phyloP scores from a whole-genome alignment of 208 protist species.

The Wallacemonas rigidus region DNA sequence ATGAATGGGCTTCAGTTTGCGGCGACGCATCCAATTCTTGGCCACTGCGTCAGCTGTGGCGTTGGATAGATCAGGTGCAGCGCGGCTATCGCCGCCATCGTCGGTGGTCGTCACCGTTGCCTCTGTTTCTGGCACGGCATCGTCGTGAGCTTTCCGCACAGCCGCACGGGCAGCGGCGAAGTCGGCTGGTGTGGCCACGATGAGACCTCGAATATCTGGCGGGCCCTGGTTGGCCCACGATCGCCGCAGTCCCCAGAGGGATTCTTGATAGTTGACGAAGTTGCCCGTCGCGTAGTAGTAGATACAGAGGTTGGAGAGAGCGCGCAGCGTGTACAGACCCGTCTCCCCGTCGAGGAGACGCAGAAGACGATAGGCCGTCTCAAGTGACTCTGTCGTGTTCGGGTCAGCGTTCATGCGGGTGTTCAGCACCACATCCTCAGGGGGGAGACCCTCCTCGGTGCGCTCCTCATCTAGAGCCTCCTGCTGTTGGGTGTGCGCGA shows the following conservation, averaged over 20 bases:
- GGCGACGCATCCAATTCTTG: neutral
- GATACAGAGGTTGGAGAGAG: constrained; percentile 31
- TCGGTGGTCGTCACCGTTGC: neutral
- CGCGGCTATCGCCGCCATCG: neutral
- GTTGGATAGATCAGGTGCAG: neutral
- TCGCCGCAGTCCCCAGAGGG: constrained; percentile 27
- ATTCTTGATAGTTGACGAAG: constrained; percentile 31
- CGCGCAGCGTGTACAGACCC: constrained; percentile 28
- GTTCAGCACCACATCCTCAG: constrained; percentile 5
- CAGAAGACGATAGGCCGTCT: constrained; percentile 26
- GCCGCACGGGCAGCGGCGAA: constrained; percentile 1
- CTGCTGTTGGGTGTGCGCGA: constrained; percentile 11
- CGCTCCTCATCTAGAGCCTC: constrained; percentile 4
- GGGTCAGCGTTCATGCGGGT: constrained; percentile 16
- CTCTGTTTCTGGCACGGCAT: neutral
- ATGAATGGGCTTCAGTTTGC: constrained; percentile 1
- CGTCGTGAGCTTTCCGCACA: neutral
- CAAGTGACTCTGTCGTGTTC: constrained; percentile 16
- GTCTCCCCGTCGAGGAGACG: constrained; percentile 19
- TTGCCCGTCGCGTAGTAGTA: constrained; percentile 37
- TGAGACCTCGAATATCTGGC: constrained; percentile 30
- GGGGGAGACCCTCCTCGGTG: neutral
- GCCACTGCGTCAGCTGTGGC: neutral
- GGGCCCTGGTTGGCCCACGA: constrained; percentile 29
- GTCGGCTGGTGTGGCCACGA: constrained; percentile 12